Evolutionary conservation across 2,329 filamentous ascomycete species (phyloP).

Genomic region (Pyricularia grisea): DNA sequence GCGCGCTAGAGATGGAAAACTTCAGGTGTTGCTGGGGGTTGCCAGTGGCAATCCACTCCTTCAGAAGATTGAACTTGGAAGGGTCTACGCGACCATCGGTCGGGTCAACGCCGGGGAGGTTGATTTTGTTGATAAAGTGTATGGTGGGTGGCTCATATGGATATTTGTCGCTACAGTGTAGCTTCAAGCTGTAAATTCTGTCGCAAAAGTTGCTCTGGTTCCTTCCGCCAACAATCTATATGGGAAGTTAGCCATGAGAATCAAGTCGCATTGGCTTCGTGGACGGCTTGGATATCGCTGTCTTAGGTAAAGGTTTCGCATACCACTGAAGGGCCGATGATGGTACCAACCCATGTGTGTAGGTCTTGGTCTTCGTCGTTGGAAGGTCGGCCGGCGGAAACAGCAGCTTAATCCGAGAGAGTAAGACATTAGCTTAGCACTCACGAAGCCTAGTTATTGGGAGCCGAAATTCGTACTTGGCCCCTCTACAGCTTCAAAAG

Average conservation of each 20-base stretch:
- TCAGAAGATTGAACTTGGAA: slow-evolving; percentile 71
- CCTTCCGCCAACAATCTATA: background rate
- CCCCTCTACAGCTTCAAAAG: slow-evolving; percentile 55
- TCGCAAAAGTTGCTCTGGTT: slow-evolving; percentile 80
- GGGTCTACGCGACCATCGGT: slow-evolving; percentile 78
- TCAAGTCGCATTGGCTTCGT: background rate
- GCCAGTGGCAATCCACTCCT: slow-evolving; percentile 65
- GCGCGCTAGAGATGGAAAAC: slow-evolving; percentile 23
- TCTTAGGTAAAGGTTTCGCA: slow-evolving; percentile 19
- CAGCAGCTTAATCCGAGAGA: background rate
- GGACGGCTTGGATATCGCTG: background rate
- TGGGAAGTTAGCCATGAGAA: slow-evolving; percentile 4
- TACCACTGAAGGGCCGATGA: slow-evolving; percentile 92
- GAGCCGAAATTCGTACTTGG: slow-evolving; percentile 72
- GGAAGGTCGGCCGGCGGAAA: slow-evolving; percentile 76
- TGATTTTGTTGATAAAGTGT: slow-evolving; percentile 88
- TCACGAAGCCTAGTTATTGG: slow-evolving; percentile 7
- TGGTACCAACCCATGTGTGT: slow-evolving; percentile 98
- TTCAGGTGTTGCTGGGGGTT: slow-evolving; percentile 21
- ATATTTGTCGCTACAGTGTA: slow-evolving; percentile 86
- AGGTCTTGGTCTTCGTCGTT: slow-evolving; percentile 92
- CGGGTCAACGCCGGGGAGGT: slow-evolving; percentile 86
- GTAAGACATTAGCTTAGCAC: background rate
- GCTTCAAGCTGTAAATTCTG: slow-evolving; percentile 95
- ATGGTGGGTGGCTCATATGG: slow-evolving; percentile 83